Percentiles rank a stretch among this genome's conserved stretches.
These are phyloP conservation scores for Aureobasidium sp. DNA, from an alignment of 2,329 filamentous ascomycete species.

Conservation along the genomic window DNA sequence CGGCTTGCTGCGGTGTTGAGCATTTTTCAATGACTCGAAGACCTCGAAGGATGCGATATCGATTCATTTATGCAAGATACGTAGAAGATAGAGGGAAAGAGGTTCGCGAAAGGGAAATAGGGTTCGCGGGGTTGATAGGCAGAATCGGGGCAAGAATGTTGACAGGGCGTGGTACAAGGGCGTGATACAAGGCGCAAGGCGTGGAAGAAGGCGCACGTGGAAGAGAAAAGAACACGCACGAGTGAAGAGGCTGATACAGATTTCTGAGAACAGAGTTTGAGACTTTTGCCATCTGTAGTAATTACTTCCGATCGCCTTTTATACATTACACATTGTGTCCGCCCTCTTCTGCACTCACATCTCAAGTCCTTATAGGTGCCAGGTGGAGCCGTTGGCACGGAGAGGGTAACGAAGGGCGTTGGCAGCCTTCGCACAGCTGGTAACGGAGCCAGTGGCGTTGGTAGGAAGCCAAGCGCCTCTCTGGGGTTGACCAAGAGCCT, in stretches of 20 bases:
- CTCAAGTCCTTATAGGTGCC: background rate
- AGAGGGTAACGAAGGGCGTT: constrained; percentile 50
- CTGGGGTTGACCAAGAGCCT: constrained; percentile 48
- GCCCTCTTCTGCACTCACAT: background rate
- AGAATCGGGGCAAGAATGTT: background rate
- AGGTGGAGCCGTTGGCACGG: constrained; percentile 37
- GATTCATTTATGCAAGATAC: background rate
- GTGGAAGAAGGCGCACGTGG: background rate
- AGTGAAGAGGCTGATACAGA: background rate
- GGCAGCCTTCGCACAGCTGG: constrained; percentile 47
- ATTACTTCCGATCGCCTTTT: background rate
- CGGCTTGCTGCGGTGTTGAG: background rate
- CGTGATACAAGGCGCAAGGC: background rate
- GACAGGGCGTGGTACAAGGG: background rate
- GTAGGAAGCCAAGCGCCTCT: constrained; percentile 39
- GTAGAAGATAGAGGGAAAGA: background rate
- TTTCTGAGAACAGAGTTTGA: background rate
- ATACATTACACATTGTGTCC: background rate
- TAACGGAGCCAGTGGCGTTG: constrained; percentile 41
- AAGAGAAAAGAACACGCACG: background rate
- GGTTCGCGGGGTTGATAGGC: constrained; percentile 2
- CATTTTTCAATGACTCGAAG: background rate
- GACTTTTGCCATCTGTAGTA: background rate
- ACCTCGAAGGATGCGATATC: background rate
- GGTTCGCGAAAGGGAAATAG: background rate